Evolutionary conservation across 1,139 yeast genomes (phyloP).

Genomic region (Pichia sp.): DNA sequence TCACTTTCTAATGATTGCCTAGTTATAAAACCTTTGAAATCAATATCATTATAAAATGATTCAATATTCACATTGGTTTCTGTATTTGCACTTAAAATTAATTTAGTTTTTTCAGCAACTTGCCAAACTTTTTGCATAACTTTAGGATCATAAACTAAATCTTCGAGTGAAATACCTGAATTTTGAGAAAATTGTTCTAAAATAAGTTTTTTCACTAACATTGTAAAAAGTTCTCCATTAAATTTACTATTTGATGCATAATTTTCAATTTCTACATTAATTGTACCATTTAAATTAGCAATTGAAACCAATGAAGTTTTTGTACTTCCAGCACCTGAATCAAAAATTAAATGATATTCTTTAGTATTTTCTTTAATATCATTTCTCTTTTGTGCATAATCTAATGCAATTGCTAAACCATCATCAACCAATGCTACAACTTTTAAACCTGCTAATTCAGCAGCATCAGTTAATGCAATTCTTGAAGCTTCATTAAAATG

Average conservation of each 20-base stretch:
- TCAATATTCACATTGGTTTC: conserved; percentile 74
- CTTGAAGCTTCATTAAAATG: conserved; percentile 62
- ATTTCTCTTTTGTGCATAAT: conserved; percentile 53
- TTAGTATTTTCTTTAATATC: conserved; percentile 32
- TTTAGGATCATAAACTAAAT: conserved; percentile 43
- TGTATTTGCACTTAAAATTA: conserved; percentile 76
- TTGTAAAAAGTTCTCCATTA: conserved; percentile 75
- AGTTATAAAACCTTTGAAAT: conserved; percentile 58
- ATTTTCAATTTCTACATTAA: conserved; percentile 59
- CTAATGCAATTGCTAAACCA: conserved; percentile 84
- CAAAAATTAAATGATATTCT: conserved; percentile 71
- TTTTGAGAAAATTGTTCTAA: conserved; percentile 48
- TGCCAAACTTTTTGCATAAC: conserved; percentile 66
- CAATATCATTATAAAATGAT: conserved; percentile 61
- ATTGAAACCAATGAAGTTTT: conserved; percentile 76
- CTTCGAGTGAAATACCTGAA: neutral
- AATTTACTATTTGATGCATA: conserved; percentile 58
- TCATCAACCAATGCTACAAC: conserved; percentile 74
- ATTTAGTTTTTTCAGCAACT: conserved; percentile 83
- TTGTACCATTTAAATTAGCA: conserved; percentile 36
- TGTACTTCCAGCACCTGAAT: conserved; percentile 91
- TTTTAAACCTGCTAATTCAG: conserved; percentile 61
- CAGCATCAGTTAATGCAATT: conserved; percentile 66
- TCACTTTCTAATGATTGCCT: conserved; percentile 69
- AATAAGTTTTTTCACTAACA: conserved; percentile 54